These are phyloP conservation scores for Cymodocea nodosa DNA, from an alignment of 116 monocot species.

Conservation along the genomic window DNA sequence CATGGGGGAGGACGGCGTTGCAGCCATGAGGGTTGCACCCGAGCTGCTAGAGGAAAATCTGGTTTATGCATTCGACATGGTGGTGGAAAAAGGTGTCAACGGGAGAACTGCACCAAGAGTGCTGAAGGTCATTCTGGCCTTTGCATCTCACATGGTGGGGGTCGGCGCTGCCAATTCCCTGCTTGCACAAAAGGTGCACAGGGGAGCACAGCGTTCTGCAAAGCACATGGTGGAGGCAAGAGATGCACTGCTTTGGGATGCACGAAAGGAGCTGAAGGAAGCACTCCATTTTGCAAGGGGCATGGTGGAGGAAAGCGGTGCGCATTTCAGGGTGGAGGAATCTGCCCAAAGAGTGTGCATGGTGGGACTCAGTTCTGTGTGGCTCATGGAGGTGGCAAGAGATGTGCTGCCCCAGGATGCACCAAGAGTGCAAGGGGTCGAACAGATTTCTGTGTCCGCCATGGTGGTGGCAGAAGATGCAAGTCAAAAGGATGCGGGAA, in stretches of 20 bases:
- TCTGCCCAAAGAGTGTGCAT: constrained; percentile 82
- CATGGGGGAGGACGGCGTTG: constrained; percentile 86
- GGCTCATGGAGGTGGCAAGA: constrained; percentile 83
- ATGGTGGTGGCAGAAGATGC: constrained; percentile 89
- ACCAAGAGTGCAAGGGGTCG: constrained; percentile 69
- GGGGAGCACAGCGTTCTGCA: constrained; percentile 81
- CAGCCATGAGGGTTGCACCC: constrained; percentile 20
- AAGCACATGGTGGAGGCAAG: constrained; percentile 92
- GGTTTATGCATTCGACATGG: constrained; percentile 25
- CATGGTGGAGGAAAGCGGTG: constrained; percentile 88
- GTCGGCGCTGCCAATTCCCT: constrained; percentile 17
- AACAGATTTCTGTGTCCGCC: constrained; percentile 62
- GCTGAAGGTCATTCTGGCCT: constrained; percentile 20
- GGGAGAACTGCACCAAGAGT: constrained; percentile 19
- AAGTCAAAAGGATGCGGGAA: constrained; percentile 56
- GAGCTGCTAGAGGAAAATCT: constrained; percentile 22
- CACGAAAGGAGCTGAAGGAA: constrained; percentile 80
- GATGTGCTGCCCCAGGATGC: constrained; percentile 53
- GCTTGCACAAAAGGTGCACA: constrained; percentile 74
- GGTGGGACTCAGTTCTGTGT: constrained; percentile 82
- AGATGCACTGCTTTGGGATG: constrained; percentile 50
- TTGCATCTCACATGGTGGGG: constrained; percentile 27
- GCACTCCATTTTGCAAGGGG: constrained; percentile 68
- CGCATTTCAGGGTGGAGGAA: constrained; percentile 48
- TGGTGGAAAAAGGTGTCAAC: constrained; percentile 22